Evolutionary conservation across 768 basidiomycete genomes (phyloP).

Genomic region (Lactifluus piperatus): DNA sequence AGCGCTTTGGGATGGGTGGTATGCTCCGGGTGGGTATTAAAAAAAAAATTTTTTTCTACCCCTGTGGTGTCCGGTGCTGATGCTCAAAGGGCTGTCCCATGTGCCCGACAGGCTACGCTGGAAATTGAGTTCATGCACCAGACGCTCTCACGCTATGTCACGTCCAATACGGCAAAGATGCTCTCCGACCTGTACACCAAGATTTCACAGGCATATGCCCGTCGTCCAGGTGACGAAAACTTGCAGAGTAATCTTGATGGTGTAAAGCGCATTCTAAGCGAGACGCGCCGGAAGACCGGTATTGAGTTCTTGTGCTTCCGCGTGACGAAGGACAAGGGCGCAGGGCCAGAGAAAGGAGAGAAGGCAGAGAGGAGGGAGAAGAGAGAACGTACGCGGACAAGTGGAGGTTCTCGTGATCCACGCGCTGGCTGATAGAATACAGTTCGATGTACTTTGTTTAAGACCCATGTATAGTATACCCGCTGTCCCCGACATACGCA

Average conservation of each 20-base stretch:
- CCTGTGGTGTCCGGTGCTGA: background rate
- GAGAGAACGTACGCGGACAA: slow-evolving; percentile 6
- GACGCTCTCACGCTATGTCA: slow-evolving; percentile 83
- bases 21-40: slow-evolving; percentile 76
- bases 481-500: background rate
- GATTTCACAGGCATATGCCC: slow-evolving; percentile 87
- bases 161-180: slow-evolving; percentile 67
- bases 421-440: background rate
- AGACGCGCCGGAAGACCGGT: slow-evolving; percentile 82
- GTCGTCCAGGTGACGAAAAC: slow-evolving; percentile 78
- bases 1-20: slow-evolving; percentile 93
- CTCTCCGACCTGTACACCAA: slow-evolving; percentile 90
- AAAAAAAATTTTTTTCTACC: background rate
- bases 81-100: background rate
- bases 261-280: slow-evolving; percentile 83
- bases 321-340: slow-evolving; percentile 43
- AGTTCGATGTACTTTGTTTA: background rate
- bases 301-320: slow-evolving; percentile 95
- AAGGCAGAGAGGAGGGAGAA: slow-evolving; percentile 15
- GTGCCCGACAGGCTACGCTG: slow-evolving; percentile 69
- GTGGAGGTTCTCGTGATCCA: slow-evolving; percentile 1
- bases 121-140: slow-evolving; percentile 99
- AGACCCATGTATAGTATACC: background rate
- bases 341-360: slow-evolving; percentile 17
- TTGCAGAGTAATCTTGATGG: slow-evolving; percentile 82